Conservation (phyloP, 495 filamentous ascomycete genomes). For the Ascodesmis nigricans region DNA sequence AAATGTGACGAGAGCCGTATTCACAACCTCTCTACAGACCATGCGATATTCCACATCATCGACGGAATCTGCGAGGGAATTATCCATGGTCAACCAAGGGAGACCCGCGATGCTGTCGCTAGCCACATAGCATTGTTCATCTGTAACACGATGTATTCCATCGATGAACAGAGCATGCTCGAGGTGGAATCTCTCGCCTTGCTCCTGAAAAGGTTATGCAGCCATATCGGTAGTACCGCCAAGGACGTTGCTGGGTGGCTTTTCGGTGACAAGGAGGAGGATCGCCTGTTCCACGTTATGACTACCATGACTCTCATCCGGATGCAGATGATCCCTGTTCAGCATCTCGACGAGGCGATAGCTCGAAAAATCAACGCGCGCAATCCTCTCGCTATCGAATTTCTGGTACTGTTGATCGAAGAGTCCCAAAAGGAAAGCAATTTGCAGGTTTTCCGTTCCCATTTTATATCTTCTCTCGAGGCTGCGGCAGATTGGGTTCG, state of each 20-base stretch:
- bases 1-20: conserved; percentile 15
- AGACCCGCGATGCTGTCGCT: too few species aligned
- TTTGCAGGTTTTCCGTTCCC: conserved; percentile 53
- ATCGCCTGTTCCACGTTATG: conserved; percentile 54
- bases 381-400: conserved; percentile 45
- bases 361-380: conserved; percentile 46
- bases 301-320: conserved; percentile 60
- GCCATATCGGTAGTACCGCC: conserved; percentile 50
- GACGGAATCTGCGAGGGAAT: conserved; percentile 16
- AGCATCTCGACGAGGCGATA: conserved; percentile 55
- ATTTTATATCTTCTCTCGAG: conserved; percentile 64
- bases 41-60: conserved; percentile 14
- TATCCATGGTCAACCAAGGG: too few species aligned
- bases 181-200: conserved; percentile 68
- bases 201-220: conserved; percentile 57
- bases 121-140: conserved; percentile 30
- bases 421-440: conserved; percentile 53
- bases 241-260: conserved; percentile 52
- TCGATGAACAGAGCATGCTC: conserved; percentile 35
- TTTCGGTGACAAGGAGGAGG: conserved; percentile 24
- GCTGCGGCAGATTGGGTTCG: conserved; percentile 63
- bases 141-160: conserved; percentile 42
- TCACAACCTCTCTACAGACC: conserved; percentile 16
- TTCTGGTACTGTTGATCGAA: conserved; percentile 53
- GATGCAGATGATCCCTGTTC: conserved; percentile 48